These are phyloP conservation scores for Rhodomyrtus tomentosa DNA, from an alignment of 345 rosid species.

Conservation along the genomic window DNA sequence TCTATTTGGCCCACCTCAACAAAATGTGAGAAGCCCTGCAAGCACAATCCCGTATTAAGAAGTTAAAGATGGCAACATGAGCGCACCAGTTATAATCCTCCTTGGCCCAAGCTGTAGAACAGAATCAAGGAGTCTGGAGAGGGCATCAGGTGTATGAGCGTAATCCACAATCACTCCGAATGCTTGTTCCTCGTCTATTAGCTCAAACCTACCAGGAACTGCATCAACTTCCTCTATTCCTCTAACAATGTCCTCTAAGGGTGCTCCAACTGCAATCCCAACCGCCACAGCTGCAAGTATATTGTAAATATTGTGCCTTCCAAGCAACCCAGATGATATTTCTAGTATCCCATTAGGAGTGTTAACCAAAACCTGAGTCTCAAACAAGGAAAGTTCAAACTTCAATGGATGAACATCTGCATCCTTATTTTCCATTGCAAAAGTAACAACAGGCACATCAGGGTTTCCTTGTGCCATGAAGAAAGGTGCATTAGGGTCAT, in stretches of 20 bases:
- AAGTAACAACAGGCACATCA: conserved; percentile 77
- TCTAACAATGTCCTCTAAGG: conserved; percentile 86
- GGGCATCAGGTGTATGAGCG: conserved; percentile 71
- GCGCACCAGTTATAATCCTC: conserved; percentile 81
- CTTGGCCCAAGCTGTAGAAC: conserved; percentile 75
- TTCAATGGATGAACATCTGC: conserved; percentile 85
- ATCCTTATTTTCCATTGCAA: conserved; percentile 75
- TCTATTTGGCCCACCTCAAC: too few species aligned
- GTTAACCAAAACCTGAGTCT: conserved; percentile 84
- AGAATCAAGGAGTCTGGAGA: conserved; percentile 82
- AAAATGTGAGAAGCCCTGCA: too few species aligned
- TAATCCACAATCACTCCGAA: conserved; percentile 89
- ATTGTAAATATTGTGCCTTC: conserved; percentile 77
- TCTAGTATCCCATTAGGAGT: conserved; percentile 83
- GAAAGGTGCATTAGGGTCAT: conserved; percentile 70
- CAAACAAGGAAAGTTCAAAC: conserved; percentile 83
- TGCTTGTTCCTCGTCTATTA: conserved; percentile 93
- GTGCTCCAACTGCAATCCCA: conserved; percentile 94
- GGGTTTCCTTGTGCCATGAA: conserved; percentile 61
- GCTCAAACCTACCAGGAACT: conserved; percentile 90
- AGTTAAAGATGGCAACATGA: neutral
- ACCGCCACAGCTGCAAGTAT: conserved; percentile 89
- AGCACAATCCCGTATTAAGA: neutral
- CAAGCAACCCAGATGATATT: conserved; percentile 86
- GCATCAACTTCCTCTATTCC: conserved; percentile 94